A percentile compares a stretch with the other conserved stretches of the same genome.
These are phyloP conservation scores for Nitzschia inconspicua DNA, from an alignment of 108 stramenopile genomes.

Conservation along the genomic window DNA sequence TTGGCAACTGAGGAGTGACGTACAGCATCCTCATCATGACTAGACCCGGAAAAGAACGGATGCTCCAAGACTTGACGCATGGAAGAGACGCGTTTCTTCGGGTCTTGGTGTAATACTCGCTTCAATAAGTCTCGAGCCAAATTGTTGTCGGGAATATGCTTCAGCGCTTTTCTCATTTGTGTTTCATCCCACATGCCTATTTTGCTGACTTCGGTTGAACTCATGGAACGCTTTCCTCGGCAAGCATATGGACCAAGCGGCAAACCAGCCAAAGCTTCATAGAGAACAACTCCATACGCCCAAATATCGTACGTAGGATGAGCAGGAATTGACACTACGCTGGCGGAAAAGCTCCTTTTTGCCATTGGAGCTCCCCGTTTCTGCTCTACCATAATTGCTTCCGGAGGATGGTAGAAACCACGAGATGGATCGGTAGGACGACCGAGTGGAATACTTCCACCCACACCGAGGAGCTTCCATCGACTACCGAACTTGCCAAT, in stretches of 20 bases:
- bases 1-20: not conserved
- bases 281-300: conserved; percentile 80
- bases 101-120: conserved; percentile 68
- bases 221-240: conserved; percentile 81
- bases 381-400: conserved; percentile 68
- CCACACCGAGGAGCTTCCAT: conserved; percentile 85
- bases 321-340: conserved; percentile 65
- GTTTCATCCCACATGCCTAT: conserved; percentile 84
- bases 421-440: conserved; percentile 70
- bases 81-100: conserved; percentile 46
- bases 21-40: not conserved
- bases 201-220: conserved; percentile 58
- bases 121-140: conserved; percentile 55
- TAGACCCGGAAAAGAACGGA: conserved; percentile 54
- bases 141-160: conserved; percentile 54
- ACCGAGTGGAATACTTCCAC: conserved; percentile 73
- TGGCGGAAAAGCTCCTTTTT: conserved; percentile 59
- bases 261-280: conserved; percentile 74
- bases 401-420: conserved; percentile 88
- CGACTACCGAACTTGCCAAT: conserved; percentile 87
- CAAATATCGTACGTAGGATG: conserved; percentile 79
- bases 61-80: conserved; percentile 76
- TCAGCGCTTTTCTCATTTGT: conserved; percentile 62
- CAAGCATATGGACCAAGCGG: conserved; percentile 80
- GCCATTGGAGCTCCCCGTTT: conserved; percentile 39